Base-by-base conservation (phyloP, 2,329 filamentous ascomycete species). In the Cladosporium sp. region DNA sequence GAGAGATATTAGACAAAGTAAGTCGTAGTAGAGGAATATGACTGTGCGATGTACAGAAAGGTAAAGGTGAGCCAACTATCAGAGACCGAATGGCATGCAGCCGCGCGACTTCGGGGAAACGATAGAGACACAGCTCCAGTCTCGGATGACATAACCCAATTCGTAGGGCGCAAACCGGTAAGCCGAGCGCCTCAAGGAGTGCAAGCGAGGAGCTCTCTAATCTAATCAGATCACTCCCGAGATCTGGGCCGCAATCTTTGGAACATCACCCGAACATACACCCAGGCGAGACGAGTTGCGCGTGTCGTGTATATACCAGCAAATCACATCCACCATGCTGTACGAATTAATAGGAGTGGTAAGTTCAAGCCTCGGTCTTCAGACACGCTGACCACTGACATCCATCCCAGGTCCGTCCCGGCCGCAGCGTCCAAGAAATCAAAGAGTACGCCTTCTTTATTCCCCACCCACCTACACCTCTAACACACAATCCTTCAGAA, bases 281-380 rank as follows among this genome's bases (percentile, higher is more conserved):
- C 12, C 13, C 4, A 9, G 5, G 22, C 4, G 22, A 27, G 22
- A 27, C 5, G 22, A 27, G 9, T 11, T 36, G 32, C 11, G 32
- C 32, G 13, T 9, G 32, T n/a, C 22, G 44, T 34, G 45, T 17
- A 41, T 29, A 27, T n/a, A 24, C 29, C 45, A 48, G 11, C 24
- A 48, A 12, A 32, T 19, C 43, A 37, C 40, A 51, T 38, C 49
- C 20, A 59, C 29, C 59, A 96, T 99, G 93, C 77, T 99, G 74
- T 99, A 99, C 79, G 93, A 99, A 77, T 78, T 97, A 66, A 93
- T 99, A 72, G 93, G 88, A 70, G 86, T 96, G 74, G 93, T 96
- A 75, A 65, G 86, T 75, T 43, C 7, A 12, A 13, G n/a, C n/a
- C n/a, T n/a, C n/a, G n/a, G n/a, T n/a, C n/a, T 18, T 19, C 30